Conservation (phyloP, 306 rosid genomes). For the Ceratonia siliqua region DNA sequence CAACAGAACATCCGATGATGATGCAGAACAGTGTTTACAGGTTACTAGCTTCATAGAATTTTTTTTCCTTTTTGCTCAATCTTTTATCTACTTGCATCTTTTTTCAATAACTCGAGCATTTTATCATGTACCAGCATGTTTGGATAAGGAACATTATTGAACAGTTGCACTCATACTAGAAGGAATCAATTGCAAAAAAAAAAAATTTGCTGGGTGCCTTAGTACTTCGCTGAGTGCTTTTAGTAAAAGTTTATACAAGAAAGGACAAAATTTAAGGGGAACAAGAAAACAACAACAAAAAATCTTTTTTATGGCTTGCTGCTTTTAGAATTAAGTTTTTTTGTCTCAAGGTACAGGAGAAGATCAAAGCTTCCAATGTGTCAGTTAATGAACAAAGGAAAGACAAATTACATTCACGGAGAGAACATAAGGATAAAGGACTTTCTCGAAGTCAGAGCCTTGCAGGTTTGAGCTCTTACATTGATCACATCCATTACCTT, state of each 20-base stretch:
- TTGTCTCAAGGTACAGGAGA: neutral
- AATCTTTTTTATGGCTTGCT: neutral
- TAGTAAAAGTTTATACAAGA: neutral
- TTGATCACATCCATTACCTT: constrained; percentile 9
- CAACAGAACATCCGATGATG: constrained; percentile 37
- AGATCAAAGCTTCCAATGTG: neutral
- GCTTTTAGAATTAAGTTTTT: neutral
- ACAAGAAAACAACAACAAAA: neutral
- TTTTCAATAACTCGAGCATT: constrained; percentile 7
- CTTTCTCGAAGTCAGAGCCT: constrained; percentile 55
- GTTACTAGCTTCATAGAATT: constrained; percentile 38
- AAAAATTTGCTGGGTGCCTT: no score
- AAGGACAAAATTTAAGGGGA: no score
- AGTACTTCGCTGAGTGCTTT: neutral
- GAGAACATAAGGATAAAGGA: constrained; percentile 19
- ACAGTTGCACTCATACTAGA: constrained; percentile 1
- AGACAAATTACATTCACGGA: constrained; percentile 28
- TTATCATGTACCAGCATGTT: constrained; percentile 7
- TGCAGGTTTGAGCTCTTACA: constrained; percentile 48
- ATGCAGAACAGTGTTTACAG: constrained; percentile 46
- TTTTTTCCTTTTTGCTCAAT: neutral
- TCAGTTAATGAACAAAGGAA: constrained; percentile 32
- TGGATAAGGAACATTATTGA: neutral
- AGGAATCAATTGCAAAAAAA: no score
- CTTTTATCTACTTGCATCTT: constrained; percentile 5